These are phyloP conservation scores for Hypoxylon fuscum DNA, from an alignment of 495 filamentous ascomycete species.

Conservation along the genomic window DNA sequence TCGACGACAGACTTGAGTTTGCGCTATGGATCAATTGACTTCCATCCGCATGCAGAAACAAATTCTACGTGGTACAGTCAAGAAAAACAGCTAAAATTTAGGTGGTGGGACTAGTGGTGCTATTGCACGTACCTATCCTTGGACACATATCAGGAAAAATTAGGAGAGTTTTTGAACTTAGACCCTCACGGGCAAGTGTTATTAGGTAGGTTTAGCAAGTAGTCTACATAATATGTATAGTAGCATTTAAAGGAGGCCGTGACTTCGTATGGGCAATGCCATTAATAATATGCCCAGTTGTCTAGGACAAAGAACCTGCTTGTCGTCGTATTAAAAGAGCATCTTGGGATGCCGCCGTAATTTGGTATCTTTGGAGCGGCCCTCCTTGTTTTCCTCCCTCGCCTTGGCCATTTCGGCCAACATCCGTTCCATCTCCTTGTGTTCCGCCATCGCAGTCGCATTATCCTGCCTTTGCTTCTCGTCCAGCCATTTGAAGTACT, in stretches of 20 bases:
- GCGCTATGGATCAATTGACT: too few relatives aligned
- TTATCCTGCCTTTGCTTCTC: constrained; percentile 30
- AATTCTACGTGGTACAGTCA: too few relatives aligned
- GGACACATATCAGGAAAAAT: background rate
- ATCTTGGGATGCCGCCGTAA: constrained; percentile 40
- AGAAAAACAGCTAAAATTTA: too few relatives aligned
- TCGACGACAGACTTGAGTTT: too few relatives aligned
- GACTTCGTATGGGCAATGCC: constrained; percentile 31
- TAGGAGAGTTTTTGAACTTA: constrained; percentile 2
- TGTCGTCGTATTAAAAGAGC: constrained; percentile 34
- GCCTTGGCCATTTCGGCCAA: constrained; percentile 42
- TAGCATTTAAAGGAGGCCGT: constrained; percentile 29
- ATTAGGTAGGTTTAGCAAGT: constrained; percentile 33
- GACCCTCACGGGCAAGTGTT: constrained; percentile 14
- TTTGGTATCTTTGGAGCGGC: constrained; percentile 24
- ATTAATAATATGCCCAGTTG: constrained; percentile 20
- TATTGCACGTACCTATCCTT: background rate
- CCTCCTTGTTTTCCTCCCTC: constrained; percentile 29
- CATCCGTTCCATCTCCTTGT: constrained; percentile 42
- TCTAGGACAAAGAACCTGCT: constrained; percentile 32
- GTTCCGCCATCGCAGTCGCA: constrained; percentile 27
- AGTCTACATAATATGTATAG: constrained; percentile 36
- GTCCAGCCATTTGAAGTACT: constrained; percentile 33
- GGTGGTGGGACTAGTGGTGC: too few relatives aligned
- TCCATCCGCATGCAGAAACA: too few relatives aligned